Evolutionary conservation across 176 grass and related monocot species (phyloP), one percentile per base, ranked within the genome.

Genomic region (Hordeum marinum): DNA sequence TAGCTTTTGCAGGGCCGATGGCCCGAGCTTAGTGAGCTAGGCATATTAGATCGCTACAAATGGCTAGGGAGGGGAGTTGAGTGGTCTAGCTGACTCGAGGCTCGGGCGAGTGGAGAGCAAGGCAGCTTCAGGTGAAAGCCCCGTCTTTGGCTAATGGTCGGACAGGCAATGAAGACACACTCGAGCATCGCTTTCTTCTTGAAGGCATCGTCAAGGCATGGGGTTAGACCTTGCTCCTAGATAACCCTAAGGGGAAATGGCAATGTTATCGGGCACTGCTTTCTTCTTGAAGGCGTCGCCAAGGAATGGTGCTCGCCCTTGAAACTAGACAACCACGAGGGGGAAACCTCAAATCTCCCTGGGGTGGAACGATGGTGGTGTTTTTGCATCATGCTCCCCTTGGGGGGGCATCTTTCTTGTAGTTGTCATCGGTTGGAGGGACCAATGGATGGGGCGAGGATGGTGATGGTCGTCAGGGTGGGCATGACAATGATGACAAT

Each of bases 401-500:
- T 50, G 46, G 46, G 13, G 46, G 46, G 46, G 29, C 29, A 2
- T 17, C 5, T 5, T 2, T 17, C 14, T 17, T 2, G 46, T 14
- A 55, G 2, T 3, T 55, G 52, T 21, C 0, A 55, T 8, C 0
- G 0, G 20, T 20, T 55, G 17, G 52, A 55, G 18, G 52, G 2
- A 2, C 17, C 52, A 0, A 55, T 55, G 52, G 52, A 55, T 55
- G 7, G 18, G 0, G 18, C 21, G 52, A 55, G 52, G 52, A 55
- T 55, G 52, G 6, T 55, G 17, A 8, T 21, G 18, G 18, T 55
- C 18, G 6, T 55, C 52, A 1, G 2, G 52, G 18, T 2, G 18
- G 2, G 6, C 0, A 0, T 0, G 0, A 0, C 17, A 55, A 55
- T 3, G 18, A 55, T 21, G 52, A 55, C 6, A 2, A 7, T 50